Conservation (phyloP, 1,284 basidiomycete species). For the Inonotus hispidus region DNA sequence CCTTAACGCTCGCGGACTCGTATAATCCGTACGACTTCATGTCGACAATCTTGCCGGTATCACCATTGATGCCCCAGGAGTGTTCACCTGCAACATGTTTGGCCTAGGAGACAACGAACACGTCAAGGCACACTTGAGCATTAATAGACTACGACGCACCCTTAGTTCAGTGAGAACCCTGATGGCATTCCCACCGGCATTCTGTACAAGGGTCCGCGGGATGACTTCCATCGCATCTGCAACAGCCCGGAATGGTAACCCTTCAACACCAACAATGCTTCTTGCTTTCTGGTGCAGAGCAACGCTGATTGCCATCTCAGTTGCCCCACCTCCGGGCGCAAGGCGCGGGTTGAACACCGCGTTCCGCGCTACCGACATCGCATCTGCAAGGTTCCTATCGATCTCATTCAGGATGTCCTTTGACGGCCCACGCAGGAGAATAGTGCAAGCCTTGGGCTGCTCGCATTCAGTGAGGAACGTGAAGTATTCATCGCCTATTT, state of each 20-base stretch:
- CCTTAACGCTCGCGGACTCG: constrained; percentile 95
- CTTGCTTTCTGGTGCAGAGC: constrained; percentile 83
- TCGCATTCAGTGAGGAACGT: constrained; percentile 92
- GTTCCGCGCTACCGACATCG: constrained; percentile 96
- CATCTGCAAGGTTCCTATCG: constrained; percentile 95
- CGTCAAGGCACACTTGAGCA: background rate
- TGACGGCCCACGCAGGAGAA: constrained; percentile 95
- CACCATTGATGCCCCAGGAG: constrained; percentile 92
- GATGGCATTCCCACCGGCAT: constrained; percentile 94
- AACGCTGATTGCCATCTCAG: constrained; percentile 96
- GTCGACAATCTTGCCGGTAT: constrained; percentile 91
- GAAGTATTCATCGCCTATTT: constrained; percentile 99
- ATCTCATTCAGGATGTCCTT: constrained; percentile 99
- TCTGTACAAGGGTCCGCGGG: constrained; percentile 92
- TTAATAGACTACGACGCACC: constrained; percentile 35
- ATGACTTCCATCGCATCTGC: constrained; percentile 98
- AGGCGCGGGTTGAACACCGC: constrained; percentile 94
- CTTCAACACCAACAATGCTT: constrained; percentile 78
- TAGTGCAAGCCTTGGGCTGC: constrained; percentile 96
- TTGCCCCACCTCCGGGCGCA: constrained; percentile 93
- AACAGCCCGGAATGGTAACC: constrained; percentile 88
- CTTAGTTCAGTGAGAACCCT: constrained; percentile 87
- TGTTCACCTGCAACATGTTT: constrained; percentile 91
- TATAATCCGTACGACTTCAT: constrained; percentile 95
- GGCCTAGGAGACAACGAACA: constrained; percentile 50